Evolutionary conservation across 2,329 filamentous ascomycete species (phyloP).

Genomic region (Ophiosphaerella narmari): DNA sequence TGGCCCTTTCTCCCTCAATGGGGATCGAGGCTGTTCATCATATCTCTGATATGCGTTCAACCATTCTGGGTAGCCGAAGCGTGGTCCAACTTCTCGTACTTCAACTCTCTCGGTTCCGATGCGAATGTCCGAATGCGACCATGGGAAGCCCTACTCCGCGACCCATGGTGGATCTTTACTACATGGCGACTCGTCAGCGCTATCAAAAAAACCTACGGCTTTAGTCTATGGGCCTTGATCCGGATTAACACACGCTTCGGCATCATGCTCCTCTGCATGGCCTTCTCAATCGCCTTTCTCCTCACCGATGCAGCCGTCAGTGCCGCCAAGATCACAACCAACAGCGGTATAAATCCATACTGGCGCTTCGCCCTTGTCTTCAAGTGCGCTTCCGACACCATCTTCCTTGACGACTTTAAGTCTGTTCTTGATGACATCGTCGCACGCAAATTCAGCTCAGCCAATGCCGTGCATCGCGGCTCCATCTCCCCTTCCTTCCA

Average conservation of each 20-base stretch:
- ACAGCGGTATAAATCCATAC: constrained; percentile 42
- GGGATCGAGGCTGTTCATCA: constrained; percentile 42
- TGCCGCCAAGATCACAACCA: constrained; percentile 28
- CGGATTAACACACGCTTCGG: constrained; percentile 38
- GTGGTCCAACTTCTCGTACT: constrained; percentile 44
- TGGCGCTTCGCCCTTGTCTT: constrained; percentile 44
- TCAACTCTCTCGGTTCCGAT: constrained; percentile 37
- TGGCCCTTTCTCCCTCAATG: constrained; percentile 39
- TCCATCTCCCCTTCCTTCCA: constrained; percentile 10
- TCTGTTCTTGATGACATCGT: constrained; percentile 41
- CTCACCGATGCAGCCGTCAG: constrained; percentile 38
- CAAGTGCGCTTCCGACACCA: constrained; percentile 43
- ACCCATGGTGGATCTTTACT: constrained; percentile 46
- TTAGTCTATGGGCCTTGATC: constrained; percentile 30
- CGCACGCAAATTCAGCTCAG: constrained; percentile 29
- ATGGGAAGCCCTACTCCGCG: constrained; percentile 39
- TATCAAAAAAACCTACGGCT: constrained; percentile 41
- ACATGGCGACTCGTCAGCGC: constrained; percentile 38
- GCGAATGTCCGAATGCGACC: constrained; percentile 36
- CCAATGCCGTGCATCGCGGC: constrained; percentile 17
- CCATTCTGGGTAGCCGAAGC: constrained; percentile 43
- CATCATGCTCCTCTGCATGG: constrained; percentile 42
- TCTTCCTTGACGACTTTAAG: constrained; percentile 45
- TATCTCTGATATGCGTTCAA: constrained; percentile 36
- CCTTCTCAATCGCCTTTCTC: constrained; percentile 37